Evolutionary conservation across 176 grass and related monocot genomes (phyloP), one percentile per base, ranked within the genome.

Genomic region (Otatea glauca): DNA sequence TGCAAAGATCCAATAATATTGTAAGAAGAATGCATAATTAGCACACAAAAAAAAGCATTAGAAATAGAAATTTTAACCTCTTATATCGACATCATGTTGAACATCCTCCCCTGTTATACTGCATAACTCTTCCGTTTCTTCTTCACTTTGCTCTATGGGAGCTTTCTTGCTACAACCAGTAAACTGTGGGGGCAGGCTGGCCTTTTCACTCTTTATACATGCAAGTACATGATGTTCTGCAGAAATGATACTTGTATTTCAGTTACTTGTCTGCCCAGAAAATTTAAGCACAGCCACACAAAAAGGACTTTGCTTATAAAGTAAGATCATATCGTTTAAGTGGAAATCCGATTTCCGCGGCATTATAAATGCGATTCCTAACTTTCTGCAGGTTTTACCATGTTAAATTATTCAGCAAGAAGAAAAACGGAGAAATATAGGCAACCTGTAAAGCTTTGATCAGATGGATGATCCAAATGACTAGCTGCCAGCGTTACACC

Each of bases 361-460:
- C 23, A 60, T 8, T 37, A 70, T 49, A 44, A 77, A 68, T 76
- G 51, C n/a, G 11, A 77, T 61, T 79, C 42, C 29, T 83, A 83
- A 43, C 9, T 76, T 71, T n/a, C 21, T 37, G 0, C 15, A 12
- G 21, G 27, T 48, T 55, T 29, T 63, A 15, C 12, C 45, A 74
- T 66, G 47, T 67, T 44, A 66, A 84, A 74, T 47, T 88, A 83
- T 87, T 49, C 42, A 50, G 27, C 42, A 58, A 37, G 42, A 75
- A 54, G 29, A 17, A 27, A 38, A 69, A 15, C 76, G 79, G 47
- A 84, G 38, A 49, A 84, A 45, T 43, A 47, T 65, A 24, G 56
- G 20, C 34, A 27, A 89, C 88, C 88, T 89, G 77, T 21, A 38
- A 64, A 89, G 20, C 64, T 54, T 77, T 56, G 43, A 77, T 86